These are phyloP conservation scores for Croton setiger DNA, from an alignment of 441 rosid genomes.

Conservation along the genomic window DNA sequence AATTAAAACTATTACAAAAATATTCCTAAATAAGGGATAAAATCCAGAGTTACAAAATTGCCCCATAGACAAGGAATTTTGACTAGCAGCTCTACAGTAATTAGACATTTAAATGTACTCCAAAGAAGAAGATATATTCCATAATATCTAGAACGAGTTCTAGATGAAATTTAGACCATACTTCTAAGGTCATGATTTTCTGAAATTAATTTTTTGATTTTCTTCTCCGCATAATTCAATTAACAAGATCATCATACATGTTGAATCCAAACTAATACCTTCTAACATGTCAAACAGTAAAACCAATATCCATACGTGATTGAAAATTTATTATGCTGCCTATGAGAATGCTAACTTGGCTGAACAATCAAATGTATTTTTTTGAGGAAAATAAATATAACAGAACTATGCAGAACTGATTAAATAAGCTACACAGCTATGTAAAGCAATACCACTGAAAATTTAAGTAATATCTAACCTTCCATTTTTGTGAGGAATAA, in stretches of 20 bases:
- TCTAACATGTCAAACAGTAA: background rate
- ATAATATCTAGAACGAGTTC: too few species aligned
- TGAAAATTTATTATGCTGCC: background rate
- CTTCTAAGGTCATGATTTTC: too few species aligned
- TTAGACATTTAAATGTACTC: too few species aligned
- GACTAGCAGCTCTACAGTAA: too few species aligned
- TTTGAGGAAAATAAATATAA: background rate
- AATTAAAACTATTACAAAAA: too few species aligned
- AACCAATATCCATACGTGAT: background rate
- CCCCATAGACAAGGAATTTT: too few species aligned
- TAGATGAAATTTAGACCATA: too few species aligned
- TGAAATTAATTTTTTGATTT: too few species aligned
- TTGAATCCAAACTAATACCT: background rate
- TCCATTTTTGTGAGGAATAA: slow-evolving; percentile 90
- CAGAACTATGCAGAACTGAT: background rate
- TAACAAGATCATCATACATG: background rate
- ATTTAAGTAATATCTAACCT: slow-evolving; percentile 41
- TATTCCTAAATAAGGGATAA: too few species aligned
- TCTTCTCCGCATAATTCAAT: too few species aligned
- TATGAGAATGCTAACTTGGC: background rate
- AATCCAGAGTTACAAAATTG: too few species aligned
- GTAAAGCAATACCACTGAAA: background rate
- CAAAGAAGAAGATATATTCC: too few species aligned
- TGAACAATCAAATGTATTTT: background rate
- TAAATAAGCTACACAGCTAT: background rate